These are phyloP conservation scores for Taiozyma sp. DNA, from an alignment of 1,139 yeast species.

Conservation along the genomic window DNA sequence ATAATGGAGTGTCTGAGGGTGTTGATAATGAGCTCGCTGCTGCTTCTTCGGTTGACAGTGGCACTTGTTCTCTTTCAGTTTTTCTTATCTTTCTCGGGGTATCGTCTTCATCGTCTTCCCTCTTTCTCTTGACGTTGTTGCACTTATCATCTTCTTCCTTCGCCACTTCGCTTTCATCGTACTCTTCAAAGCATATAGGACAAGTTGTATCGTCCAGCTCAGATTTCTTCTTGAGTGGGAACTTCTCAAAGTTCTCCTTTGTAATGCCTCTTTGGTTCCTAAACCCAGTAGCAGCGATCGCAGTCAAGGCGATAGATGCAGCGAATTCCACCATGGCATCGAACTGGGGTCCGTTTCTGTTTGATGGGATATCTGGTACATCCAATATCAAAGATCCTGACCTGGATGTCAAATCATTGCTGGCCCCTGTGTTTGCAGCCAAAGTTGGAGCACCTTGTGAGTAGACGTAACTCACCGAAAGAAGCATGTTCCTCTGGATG, in stretches of 20 bases:
- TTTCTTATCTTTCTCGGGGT: conserved; percentile 3
- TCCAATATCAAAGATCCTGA: conserved; percentile 56
- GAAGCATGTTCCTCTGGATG: conserved; percentile 28
- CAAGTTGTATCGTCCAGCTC: conserved; percentile 41
- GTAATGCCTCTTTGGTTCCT: conserved; percentile 45
- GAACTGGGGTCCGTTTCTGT: conserved; percentile 25
- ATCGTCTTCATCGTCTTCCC: conserved; percentile 21
- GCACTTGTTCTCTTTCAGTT: conserved; percentile 1
- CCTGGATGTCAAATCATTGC: conserved; percentile 19
- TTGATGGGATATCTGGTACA: conserved; percentile 53
- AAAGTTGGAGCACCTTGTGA: conserved; percentile 6
- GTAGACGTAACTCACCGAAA: conserved; percentile 34
- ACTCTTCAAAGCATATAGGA: conserved; percentile 67
- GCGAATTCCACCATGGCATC: conserved; percentile 60
- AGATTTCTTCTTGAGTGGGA: conserved; percentile 33
- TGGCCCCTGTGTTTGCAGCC: background rate
- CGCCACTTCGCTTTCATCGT: conserved; percentile 22
- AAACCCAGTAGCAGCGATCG: conserved; percentile 42
- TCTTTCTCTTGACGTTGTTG: conserved; percentile 10
- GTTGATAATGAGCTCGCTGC: conserved; percentile 1
- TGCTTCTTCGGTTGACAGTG: background rate
- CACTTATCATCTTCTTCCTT: conserved; percentile 7
- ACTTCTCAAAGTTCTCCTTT: conserved; percentile 44
- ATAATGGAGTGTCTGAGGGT: background rate
- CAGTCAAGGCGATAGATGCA: conserved; percentile 63